Base-by-base conservation (phyloP, 805 yeast genomes). In the Cyberlindnera saturnus region DNA sequence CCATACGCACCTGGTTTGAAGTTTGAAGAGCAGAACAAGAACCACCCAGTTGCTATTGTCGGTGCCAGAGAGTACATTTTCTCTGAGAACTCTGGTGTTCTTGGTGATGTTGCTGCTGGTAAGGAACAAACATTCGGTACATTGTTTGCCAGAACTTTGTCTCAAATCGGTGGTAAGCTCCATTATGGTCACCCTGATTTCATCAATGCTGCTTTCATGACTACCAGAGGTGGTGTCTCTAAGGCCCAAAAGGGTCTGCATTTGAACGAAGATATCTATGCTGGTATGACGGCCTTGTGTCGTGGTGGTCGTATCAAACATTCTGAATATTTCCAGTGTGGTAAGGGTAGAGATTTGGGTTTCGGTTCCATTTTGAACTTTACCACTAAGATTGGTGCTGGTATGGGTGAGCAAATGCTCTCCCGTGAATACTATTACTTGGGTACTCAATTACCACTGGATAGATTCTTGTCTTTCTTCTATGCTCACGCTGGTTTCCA, bases 131-230 rank as follows among this genome's bases (percentile, higher is more conserved):
- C 93, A 43, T 85, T 85, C 60, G 95, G 95, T 69, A 85, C 95
- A 0, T 67, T 85, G 54, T 85, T 83, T 57, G 86, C 93, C 11
- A 76, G 95, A 72, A 85, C 93, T 19, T 70, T 85, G 57, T 82
- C 91, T 48, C 88, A 82, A 68, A 76, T 85, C 61, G 93, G 93
- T 60, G 93, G 90, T 61, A 85, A 85, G 57, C 72, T 85, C 59
- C 93, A 85, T 71, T 85, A 85, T 67, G 95, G 95, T 63, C 93
- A 85, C 66, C 95, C 95, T 42, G 95, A 85, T 75, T 85, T 85
- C 67, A 65, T 85, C 57, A 84, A 85, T 57, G 74, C 81, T 38
- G 73, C 81, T 40, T 85, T 70, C 59, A 85, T 85, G 91, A 80
- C 81, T 36, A 85, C 95, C 11, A 77, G 95, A 73, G 91, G 95